Conservation (phyloP, 1,139 yeast species). For the Fermentozyma sake region DNA sequence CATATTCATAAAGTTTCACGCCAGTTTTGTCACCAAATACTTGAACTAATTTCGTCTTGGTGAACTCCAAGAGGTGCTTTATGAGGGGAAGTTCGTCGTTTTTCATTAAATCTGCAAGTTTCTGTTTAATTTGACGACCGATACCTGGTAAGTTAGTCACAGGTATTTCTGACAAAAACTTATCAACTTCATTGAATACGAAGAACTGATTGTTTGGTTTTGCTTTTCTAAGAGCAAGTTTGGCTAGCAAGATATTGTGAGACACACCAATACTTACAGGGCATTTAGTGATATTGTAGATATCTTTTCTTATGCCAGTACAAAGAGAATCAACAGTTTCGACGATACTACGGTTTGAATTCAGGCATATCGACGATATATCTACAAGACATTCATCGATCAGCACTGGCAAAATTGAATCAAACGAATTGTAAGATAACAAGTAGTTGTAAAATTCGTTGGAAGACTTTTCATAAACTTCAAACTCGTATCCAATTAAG, state of each 20-base stretch:
- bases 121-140: constrained; percentile 53
- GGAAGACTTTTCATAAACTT: constrained; percentile 54
- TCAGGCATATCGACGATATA: constrained; percentile 37
- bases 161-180: constrained; percentile 39
- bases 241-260: constrained; percentile 68
- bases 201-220: constrained; percentile 70
- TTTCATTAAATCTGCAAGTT: constrained; percentile 25
- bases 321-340: constrained; percentile 24
- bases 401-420: constrained; percentile 75
- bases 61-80: constrained; percentile 33
- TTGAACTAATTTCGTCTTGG: constrained; percentile 32
- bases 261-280: constrained; percentile 78
- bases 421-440: constrained; percentile 43
- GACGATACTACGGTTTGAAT: constrained; percentile 7
- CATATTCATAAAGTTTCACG: constrained; percentile 50
- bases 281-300: constrained; percentile 52
- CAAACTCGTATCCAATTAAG: constrained; percentile 69
- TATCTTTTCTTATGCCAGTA: constrained; percentile 36
- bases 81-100: constrained; percentile 12
- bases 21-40: constrained; percentile 73
- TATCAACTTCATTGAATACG: constrained; percentile 25
- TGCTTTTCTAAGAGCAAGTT: constrained; percentile 67
- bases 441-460: constrained; percentile 51
- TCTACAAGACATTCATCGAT: constrained; percentile 88
- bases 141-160: constrained; percentile 77